phyloP scores from a whole-genome alignment of 169 alveolate species.

The Plasmodium gallinaceum region DNA sequence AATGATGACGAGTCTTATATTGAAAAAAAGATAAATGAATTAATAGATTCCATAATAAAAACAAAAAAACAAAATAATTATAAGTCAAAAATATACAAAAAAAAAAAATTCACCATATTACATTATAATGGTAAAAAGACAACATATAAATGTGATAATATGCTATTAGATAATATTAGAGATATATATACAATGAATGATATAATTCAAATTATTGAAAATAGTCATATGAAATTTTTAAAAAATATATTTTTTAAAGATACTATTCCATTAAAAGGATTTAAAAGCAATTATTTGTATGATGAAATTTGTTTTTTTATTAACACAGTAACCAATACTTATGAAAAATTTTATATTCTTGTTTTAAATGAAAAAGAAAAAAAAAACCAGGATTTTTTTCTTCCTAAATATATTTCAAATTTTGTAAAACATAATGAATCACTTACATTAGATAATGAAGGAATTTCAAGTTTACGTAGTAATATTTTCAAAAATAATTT shows the following conservation, averaged over 20 bases:
- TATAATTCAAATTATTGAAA: slow-evolving; percentile 47
- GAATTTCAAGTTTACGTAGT: background rate
- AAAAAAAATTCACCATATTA: slow-evolving; percentile 18
- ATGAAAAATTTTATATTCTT: slow-evolving; percentile 55
- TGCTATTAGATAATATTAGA: slow-evolving; percentile 45
- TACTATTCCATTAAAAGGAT: slow-evolving; percentile 23
- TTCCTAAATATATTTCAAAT: slow-evolving; percentile 39
- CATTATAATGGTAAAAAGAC: slow-evolving; percentile 43
- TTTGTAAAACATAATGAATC: slow-evolving; percentile 11
- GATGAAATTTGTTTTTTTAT: slow-evolving; percentile 53
- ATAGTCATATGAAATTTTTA: slow-evolving; percentile 54
- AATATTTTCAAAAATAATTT: slow-evolving; percentile 9
- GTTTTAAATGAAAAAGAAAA: slow-evolving; percentile 50
- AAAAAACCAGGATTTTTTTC: slow-evolving; percentile 8
- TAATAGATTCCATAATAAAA: background rate
- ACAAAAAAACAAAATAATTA: background rate
- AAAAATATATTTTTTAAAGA: slow-evolving; percentile 57
- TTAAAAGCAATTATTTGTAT: slow-evolving; percentile 33
- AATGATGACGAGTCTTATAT: background rate
- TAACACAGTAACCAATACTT: slow-evolving; percentile 31
- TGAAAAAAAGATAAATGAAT: background rate
- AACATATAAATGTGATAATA: slow-evolving; percentile 48
- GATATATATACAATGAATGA: slow-evolving; percentile 34
- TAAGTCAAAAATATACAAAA: background rate
- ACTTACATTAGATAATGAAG: background rate